Evolutionary conservation across 208 protist genomes (phyloP).

Genomic region (Acanthamoeba sp.): DNA sequence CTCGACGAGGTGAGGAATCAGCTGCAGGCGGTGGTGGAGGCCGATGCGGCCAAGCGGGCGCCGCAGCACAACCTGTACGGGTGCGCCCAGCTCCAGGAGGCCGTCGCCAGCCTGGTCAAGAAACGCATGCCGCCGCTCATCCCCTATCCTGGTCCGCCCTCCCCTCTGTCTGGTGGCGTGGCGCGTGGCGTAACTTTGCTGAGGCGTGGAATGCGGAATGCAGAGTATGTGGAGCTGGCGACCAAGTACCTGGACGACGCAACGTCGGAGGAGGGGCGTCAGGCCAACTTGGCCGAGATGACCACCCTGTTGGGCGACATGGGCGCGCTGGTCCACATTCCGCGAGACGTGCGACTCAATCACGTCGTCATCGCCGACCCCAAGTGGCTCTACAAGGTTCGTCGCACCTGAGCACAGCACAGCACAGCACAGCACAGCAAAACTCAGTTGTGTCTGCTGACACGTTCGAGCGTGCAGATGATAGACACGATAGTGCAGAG

Average conservation of each 20-base stretch:
- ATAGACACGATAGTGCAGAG: conserved; percentile 27
- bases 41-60: not conserved
- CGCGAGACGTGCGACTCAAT: not conserved
- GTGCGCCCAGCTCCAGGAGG: not conserved
- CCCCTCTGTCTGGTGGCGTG: too few relatives aligned
- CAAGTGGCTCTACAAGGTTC: not conserved
- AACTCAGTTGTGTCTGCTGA: not conserved
- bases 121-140: conserved; percentile 25
- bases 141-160: not conserved
- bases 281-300: not conserved
- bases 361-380: conserved; percentile 23
- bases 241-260: not conserved
- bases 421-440: not conserved
- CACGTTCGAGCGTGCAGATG: not conserved
- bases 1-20: not conserved
- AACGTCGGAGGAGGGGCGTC: not conserved
- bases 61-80: not conserved
- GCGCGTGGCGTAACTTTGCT: not conserved
- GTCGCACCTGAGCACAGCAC: not conserved
- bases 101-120: not conserved
- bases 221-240: not conserved
- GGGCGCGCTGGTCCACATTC: conserved; percentile 19
- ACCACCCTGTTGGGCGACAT: not conserved
- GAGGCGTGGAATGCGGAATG: not conserved
- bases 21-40: not conserved